Evolutionary conservation across 345 rosid genomes (phyloP).

Genomic region (Melastoma malabathricum): DNA sequence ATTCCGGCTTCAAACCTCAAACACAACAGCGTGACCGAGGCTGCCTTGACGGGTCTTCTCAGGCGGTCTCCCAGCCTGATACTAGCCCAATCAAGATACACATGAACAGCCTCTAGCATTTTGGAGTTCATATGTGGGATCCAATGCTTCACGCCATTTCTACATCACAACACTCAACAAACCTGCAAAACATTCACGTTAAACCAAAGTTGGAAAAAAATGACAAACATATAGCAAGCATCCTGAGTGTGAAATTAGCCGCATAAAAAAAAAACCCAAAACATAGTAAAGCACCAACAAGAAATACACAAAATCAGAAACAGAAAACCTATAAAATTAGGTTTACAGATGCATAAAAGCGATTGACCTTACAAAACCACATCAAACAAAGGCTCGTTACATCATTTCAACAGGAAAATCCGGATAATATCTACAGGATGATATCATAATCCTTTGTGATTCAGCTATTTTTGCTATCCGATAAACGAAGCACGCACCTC

Average conservation of each 20-base stretch:
- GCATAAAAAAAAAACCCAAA: too few relatives aligned
- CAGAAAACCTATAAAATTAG: too few relatives aligned
- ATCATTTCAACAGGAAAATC: too few relatives aligned
- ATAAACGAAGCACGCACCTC: slow-evolving; percentile 33
- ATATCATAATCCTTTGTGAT: neutral
- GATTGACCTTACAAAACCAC: too few relatives aligned
- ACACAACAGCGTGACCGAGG: slow-evolving; percentile 66
- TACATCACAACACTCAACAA: slow-evolving; percentile 1
- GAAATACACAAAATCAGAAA: too few relatives aligned
- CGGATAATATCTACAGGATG: too few relatives aligned
- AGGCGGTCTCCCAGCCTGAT: slow-evolving; percentile 99
- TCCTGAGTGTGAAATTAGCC: neutral
- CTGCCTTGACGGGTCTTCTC: slow-evolving; percentile 93
- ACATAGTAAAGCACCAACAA: too few relatives aligned
- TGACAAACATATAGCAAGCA: neutral
- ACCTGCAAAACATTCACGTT: slow-evolving; percentile 5
- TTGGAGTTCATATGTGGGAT: slow-evolving; percentile 97
- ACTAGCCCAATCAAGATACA: slow-evolving; percentile 68
- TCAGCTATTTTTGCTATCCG: neutral
- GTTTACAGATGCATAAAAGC: too few relatives aligned
- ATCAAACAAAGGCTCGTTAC: too few relatives aligned
- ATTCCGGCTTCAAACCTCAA: slow-evolving; percentile 28
- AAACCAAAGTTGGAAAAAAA: neutral
- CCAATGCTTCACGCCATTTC: slow-evolving; percentile 91
- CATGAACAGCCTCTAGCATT: slow-evolving; percentile 71